A percentile compares a stretch with the other conserved stretches of the same genome.
Conservation (phyloP, 257 asterid genomes). For the Jacaranda mimosifolia region DNA sequence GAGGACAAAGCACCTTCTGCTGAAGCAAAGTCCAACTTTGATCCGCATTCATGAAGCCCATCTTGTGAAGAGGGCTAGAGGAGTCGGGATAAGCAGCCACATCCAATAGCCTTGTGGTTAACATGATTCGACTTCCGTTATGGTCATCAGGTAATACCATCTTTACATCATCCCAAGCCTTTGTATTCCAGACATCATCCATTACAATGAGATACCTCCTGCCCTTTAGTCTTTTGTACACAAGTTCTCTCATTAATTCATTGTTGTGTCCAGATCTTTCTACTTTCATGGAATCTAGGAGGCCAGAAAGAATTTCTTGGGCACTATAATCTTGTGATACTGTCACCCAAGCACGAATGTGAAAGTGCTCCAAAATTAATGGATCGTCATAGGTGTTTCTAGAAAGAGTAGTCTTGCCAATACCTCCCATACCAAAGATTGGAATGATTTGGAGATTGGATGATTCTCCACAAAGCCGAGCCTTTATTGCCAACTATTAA, state of each 20-base stretch:
- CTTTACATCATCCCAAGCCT: not conserved
- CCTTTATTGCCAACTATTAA: not conserved
- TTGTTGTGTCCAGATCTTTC: not conserved
- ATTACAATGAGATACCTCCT: not conserved
- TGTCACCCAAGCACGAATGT: slow-evolving; percentile 29
- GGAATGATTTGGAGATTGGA: slow-evolving; percentile 19
- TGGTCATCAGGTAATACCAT: too few relatives aligned
- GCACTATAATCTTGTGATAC: slow-evolving; percentile 22
- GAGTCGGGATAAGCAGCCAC: too few relatives aligned
- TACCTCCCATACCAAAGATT: slow-evolving; percentile 37
- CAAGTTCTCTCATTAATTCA: not conserved
- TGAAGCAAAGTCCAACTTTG: too few relatives aligned
- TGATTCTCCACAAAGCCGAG: slow-evolving; percentile 11
- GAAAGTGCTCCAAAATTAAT: not conserved
- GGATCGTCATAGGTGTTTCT: slow-evolving; percentile 25
- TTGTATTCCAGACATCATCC: not conserved
- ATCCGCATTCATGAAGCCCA: too few relatives aligned
- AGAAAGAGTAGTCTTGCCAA: slow-evolving; percentile 40
- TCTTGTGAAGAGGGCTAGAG: too few relatives aligned
- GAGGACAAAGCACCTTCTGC: too few relatives aligned
- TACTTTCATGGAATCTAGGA: not conserved
- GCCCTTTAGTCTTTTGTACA: not conserved
- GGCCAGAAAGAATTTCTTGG: not conserved
- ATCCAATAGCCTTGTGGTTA: too few relatives aligned
- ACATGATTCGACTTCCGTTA: too few relatives aligned